Conservation (phyloP, 2,329 filamentous ascomycete species). For the Colletotrichum australisinense region DNA sequence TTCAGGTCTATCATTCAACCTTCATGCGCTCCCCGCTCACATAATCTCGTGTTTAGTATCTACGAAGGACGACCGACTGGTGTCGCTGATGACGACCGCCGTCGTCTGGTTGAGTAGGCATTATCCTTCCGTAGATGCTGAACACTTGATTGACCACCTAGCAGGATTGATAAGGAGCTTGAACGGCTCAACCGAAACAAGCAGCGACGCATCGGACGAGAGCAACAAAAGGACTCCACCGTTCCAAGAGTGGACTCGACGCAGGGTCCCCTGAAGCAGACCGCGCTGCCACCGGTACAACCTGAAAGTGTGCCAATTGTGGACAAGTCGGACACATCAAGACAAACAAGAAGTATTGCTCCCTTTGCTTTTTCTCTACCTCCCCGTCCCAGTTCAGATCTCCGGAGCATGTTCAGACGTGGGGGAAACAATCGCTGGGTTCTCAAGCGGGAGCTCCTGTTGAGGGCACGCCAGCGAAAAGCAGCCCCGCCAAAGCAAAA, state of each 20-base stretch:
- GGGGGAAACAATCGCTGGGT: conserved; percentile 29
- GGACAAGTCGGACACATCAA: conserved; percentile 98
- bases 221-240: conserved; percentile 80
- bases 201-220: conserved; percentile 87
- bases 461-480: conserved; percentile 29
- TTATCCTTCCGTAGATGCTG: conserved; percentile 26
- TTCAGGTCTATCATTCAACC: conserved; percentile 23
- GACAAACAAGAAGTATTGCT: conserved; percentile 93
- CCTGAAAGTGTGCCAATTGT: conserved; percentile 96
- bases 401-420: conserved; percentile 30
- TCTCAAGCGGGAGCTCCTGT: conserved; percentile 17
- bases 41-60: conserved; percentile 36
- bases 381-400: conserved; percentile 24
- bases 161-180: conserved; percentile 78
- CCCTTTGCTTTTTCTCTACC: conserved; percentile 42
- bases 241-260: conserved; percentile 45
- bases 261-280: conserved; percentile 64
- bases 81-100: conserved; percentile 35
- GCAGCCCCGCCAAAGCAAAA: conserved; percentile 22
- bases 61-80: conserved; percentile 37
- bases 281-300: conserved; percentile 72
- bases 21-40: conserved; percentile 36
- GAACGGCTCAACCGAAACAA: conserved; percentile 90
- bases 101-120: conserved; percentile 36
- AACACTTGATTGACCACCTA: conserved; percentile 39